Evolutionary conservation across 495 filamentous ascomycete genomes (phyloP), one percentile per base, ranked within the genome.

Genomic region (Sordaria brevicollis): DNA sequence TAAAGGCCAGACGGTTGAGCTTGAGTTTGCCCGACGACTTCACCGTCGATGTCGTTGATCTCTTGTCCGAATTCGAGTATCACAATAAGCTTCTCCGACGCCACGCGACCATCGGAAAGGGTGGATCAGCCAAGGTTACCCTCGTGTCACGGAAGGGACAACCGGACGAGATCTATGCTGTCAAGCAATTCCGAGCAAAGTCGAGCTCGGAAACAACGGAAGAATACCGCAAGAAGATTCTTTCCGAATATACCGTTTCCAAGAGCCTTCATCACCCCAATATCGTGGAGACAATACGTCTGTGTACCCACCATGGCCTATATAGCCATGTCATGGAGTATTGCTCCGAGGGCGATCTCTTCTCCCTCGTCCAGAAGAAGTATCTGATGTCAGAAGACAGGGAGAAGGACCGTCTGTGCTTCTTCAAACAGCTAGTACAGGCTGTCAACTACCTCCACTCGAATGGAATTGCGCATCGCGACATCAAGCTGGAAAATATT

Each of bases 261-360:
- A 91, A 91, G 79, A 90, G 88, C 71, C 77, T 92, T 69, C 84
- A 89, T 74, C 92, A 94, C 76, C 91, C 91, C 19, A 93, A 93
- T 75, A 90, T 93, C 70, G 89, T 93, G 72, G 86, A 89, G 73
- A 93, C 90, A 0, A 81, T 90, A 29, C 86, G 88, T 9, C 79
- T 94, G 17, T 92, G 91, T 79, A 87, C 83, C 35, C 79, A 88
- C 74, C 83, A 90, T 72, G 82, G 83, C 35, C 85, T 87, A 36
- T 93, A 89, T 89, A 91, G 90, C 75, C 90, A 93, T 75, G 91
- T 93, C 67, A 94, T 94, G 92, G 91, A 94, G 76, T 93, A 89
- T 72, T 94, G 92, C 80, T 80, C 83, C 7, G 84, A 89, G 65
- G 91, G 91, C 25, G 92, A 94, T 74, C 81, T 94, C 10, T 91